Evolutionary conservation across 1,284 basidiomycete genomes (phyloP), one percentile per base, ranked within the genome.

Genomic region (Cryptococcus hybrid): DNA sequence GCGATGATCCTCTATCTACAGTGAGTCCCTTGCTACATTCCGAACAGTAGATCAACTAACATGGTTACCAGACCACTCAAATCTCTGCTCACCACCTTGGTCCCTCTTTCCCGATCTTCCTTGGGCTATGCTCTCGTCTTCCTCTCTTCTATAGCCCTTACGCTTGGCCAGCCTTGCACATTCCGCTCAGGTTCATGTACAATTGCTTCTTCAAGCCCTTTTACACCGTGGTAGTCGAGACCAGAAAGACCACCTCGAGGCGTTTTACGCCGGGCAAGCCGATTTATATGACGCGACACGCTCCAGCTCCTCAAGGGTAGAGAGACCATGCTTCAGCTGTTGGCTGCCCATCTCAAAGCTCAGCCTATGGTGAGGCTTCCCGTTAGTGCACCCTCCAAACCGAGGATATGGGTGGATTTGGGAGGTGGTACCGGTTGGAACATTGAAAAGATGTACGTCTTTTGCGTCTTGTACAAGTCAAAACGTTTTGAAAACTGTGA

Each of bases 371-470:
- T 36, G 47, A 47, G 3, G 11, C 3, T 30, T 15, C 40, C 35
- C 45, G 6, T 5, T 12, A 34, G 47, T 37, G 54, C 58, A 3
- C 55, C 55, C 12, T 45, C n/a, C 5, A 70, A 78, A 61, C 71
- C 68, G 35, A 69, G 64, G 48, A 82, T 91, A 37, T 91, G 89
- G 89, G 82, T 90, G 37, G 89, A 90, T 73, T 85, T 91, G 56
- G 89, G 89, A 7, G 89, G 89, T 35, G 89, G 89, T 39, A 90
- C 89, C 8, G 87, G 88, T 11, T 86, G 88, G 81, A 91, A 90
- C 75, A 87, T 91, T 64, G 89, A 91, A 76, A 81, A 86, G 62
- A 90, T 91, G 74, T 68, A 30, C 56, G 61, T 61, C 3, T 45
- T 40, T 42, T n/a, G 37, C 34, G 47, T 37, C 12, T 49, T 7